A percentile compares a stretch with the other conserved stretches of the same genome.
phyloP scores from a whole-genome alignment of 768 basidiomycete species.

The Lenzites betulinus region DNA sequence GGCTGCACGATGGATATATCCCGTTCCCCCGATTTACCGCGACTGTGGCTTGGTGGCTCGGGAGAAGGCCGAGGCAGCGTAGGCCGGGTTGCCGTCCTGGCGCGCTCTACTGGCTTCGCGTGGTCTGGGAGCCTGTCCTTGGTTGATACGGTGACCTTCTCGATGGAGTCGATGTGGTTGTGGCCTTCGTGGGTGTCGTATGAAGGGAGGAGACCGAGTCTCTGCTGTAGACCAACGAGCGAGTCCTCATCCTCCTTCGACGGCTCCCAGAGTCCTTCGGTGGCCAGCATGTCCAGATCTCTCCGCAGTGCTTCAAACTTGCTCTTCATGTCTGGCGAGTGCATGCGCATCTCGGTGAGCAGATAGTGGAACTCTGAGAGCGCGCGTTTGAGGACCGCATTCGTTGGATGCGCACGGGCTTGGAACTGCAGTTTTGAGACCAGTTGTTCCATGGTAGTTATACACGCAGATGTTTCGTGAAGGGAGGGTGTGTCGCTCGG shows the following conservation, averaged over 20 bases:
- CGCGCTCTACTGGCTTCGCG: neutral
- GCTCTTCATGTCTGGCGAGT: constrained; percentile 7
- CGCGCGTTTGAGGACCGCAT: constrained; percentile 6
- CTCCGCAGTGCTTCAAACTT: constrained; percentile 10
- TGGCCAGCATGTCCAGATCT: constrained; percentile 15
- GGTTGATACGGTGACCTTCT: neutral
- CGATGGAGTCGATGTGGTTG: constrained; percentile 10
- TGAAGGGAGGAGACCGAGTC: neutral
- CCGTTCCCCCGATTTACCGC: neutral
- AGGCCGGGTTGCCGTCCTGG: neutral
- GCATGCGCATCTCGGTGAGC: constrained; percentile 1
- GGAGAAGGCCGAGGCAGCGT: neutral
- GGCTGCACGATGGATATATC: constrained; percentile 14
- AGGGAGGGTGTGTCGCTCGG: no score
- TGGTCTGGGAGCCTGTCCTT: neutral
- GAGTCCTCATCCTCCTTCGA: constrained; percentile 21
- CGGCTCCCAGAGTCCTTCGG: constrained; percentile 18
- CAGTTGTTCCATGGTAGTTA: constrained; percentile 18
- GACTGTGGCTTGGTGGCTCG: neutral
- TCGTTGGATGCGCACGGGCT: constrained; percentile 15
- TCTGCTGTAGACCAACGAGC: neutral
- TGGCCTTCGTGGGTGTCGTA: constrained; percentile 7
- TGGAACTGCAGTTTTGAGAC: constrained; percentile 17
- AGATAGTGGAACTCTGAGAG: constrained; percentile 9
- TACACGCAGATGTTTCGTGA: neutral